These are phyloP conservation scores for Cornus suecica DNA, from an alignment of 148 eudicot genomes.

Conservation along the genomic window DNA sequence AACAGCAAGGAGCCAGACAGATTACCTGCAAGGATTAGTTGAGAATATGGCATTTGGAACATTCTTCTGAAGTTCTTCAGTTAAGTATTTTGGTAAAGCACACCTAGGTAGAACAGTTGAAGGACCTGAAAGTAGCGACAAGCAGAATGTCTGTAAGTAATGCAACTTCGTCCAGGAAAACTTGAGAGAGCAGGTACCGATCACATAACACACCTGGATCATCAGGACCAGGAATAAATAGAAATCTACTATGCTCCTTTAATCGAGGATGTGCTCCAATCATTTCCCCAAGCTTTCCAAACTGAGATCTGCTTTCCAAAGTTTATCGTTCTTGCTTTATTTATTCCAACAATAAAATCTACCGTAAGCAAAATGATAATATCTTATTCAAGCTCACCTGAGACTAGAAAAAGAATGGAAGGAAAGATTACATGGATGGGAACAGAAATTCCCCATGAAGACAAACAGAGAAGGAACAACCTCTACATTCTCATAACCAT, in stretches of 20 bases:
- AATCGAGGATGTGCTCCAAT: slow-evolving; percentile 67
- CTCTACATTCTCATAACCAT: slow-evolving; percentile 73
- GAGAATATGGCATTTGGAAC: slow-evolving; percentile 74
- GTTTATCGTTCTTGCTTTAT: slow-evolving; percentile 1
- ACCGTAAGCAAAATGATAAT: not conserved
- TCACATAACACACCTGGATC: slow-evolving; percentile 57
- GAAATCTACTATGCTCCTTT: slow-evolving; percentile 69
- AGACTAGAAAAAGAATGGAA: slow-evolving; percentile 68
- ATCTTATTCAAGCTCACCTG: slow-evolving; percentile 48
- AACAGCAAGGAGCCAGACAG: not conserved
- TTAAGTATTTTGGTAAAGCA: slow-evolving; percentile 75
- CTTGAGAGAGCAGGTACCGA: not conserved
- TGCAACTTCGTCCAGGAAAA: not conserved
- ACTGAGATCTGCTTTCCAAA: slow-evolving; percentile 54
- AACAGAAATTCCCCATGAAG: slow-evolving; percentile 91
- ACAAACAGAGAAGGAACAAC: slow-evolving; percentile 98
- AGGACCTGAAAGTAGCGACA: slow-evolving; percentile 51
- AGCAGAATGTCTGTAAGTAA: slow-evolving; percentile 7
- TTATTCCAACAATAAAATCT: not conserved
- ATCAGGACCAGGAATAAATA: slow-evolving; percentile 90
- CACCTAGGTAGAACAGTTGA: slow-evolving; percentile 90
- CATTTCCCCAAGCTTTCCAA: slow-evolving; percentile 85
- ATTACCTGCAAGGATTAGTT: slow-evolving; percentile 93
- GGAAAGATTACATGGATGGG: slow-evolving; percentile 80
- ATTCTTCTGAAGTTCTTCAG: slow-evolving; percentile 67